Evolutionary conservation across 305 asterid species (phyloP).

Genomic region (Ilex paraguariensis): DNA sequence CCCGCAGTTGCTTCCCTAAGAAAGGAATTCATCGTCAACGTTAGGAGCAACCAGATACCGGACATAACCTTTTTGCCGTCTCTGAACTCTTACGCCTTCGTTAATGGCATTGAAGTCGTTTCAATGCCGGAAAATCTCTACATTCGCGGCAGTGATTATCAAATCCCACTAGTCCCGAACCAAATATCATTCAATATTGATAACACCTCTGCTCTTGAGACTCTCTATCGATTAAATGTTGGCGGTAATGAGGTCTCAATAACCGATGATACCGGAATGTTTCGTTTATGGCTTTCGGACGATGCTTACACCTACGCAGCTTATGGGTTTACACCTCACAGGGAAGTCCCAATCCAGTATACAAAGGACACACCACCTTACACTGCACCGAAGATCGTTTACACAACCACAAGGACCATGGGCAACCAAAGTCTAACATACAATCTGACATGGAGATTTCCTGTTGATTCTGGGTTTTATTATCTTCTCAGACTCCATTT

Average conservation of each 20-base stretch:
- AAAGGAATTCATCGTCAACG: conserved; percentile 40
- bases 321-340: neutral
- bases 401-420: conserved; percentile 28
- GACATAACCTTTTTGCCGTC: conserved; percentile 33
- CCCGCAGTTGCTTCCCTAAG: neutral
- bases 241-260: conserved; percentile 21
- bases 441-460: conserved; percentile 36
- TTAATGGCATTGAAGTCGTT: conserved; percentile 57
- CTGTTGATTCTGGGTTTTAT: conserved; percentile 42
- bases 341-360: conserved; percentile 14
- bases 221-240: conserved; percentile 36
- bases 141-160: conserved; percentile 20
- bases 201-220: too few relatives aligned
- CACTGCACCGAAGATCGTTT: conserved; percentile 38
- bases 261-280: conserved; percentile 41
- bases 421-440: neutral
- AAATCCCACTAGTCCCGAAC: too few relatives aligned
- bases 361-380: conserved; percentile 22
- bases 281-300: conserved; percentile 40
- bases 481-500: conserved; percentile 54
- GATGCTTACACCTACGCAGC: too few relatives aligned
- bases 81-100: conserved; percentile 19
- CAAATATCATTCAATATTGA: too few relatives aligned
- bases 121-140: conserved; percentile 42
- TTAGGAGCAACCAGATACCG: conserved; percentile 20